Base-by-base conservation (phyloP, 495 filamentous ascomycete genomes). In the Cairneyella variabilis region DNA sequence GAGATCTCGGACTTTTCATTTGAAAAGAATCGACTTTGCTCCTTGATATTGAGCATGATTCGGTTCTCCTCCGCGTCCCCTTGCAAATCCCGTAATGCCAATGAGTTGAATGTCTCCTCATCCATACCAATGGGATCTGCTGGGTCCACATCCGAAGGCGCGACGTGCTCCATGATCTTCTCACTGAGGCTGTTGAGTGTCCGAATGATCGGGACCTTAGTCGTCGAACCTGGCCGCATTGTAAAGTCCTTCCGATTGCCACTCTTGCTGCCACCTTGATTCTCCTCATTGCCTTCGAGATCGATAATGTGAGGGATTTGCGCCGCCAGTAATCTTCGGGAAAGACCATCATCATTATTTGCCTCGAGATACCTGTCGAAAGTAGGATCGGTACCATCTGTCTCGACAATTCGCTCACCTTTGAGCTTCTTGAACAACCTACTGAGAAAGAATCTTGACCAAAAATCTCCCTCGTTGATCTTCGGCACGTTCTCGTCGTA, bases 401-500 rank as follows among this genome's bases (percentile, higher is more conserved):
- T 71, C 7, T 90, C 89, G 1, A 79, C 79, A 20, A 95, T 79
- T 28, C 87, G 85, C 69, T 96, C 89, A 26, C 93, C 93, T 46
- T 90, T 89, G 39, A 98, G 72, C 64, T 92, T 92, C 68, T 96
- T 97, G 52, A 88, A 90, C 14, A 98, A 73, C 39, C 86, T 78
- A 65, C 88, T 91, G 59, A 86, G 78, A 70, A 98, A 97, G 68
- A 98, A 98, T 37, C 88, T 78, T 11, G 82, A 83, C 91, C 92
- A 97, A 66, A 97, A 98, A 23, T 86, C 83, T 49, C 77, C 75
- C 62, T 95, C 88, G 37, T 71, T 78, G 22, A 96, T 64, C 53
- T 87, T 88, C 3, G 93, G 95, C 5, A 97, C 90, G 61, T 88
- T 89, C 59, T 96, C 90, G 61, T 97, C 90, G 65, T 95, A 98